These are phyloP conservation scores for Tolypocladium inflatum DNA, from an alignment of 2,329 filamentous ascomycete genomes.

Conservation along the genomic window DNA sequence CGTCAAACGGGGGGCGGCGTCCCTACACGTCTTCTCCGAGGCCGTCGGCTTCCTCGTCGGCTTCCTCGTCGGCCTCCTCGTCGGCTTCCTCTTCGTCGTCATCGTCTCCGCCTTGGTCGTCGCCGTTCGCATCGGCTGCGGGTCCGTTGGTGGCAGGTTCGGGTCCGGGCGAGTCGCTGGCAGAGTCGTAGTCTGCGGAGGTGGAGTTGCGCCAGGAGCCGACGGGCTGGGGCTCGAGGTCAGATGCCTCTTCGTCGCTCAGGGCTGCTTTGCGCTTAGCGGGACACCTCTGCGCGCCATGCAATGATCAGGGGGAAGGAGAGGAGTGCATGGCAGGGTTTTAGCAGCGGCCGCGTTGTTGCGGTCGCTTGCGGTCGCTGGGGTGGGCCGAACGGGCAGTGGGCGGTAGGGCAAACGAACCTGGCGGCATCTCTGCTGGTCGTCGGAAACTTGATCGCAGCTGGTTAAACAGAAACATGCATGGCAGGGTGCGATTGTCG, in stretches of 20 bases:
- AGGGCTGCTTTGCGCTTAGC: slow-evolving; percentile 20
- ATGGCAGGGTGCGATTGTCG: neutral
- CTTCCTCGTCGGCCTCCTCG: no score
- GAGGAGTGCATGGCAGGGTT: neutral
- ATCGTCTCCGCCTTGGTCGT: slow-evolving; percentile 18
- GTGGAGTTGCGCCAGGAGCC: slow-evolving; percentile 15
- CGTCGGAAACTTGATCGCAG: neutral
- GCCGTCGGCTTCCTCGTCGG: slow-evolving; percentile 25
- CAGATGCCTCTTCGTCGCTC: slow-evolving; percentile 26
- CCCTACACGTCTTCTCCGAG: slow-evolving; percentile 34
- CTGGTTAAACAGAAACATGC: slow-evolving; percentile 3
- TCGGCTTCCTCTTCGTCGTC: slow-evolving; percentile 26
- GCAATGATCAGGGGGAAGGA: neutral
- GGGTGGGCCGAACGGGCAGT: neutral
- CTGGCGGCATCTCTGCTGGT: slow-evolving; percentile 14
- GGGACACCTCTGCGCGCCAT: slow-evolving; percentile 5
- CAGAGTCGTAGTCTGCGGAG: slow-evolving; percentile 9
- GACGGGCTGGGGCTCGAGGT: slow-evolving; percentile 15
- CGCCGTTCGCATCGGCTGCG: slow-evolving; percentile 12
- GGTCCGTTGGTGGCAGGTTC: neutral
- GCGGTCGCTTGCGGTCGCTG: neutral
- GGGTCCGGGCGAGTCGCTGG: slow-evolving; percentile 1
- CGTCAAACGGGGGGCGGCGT: slow-evolving; percentile 13
- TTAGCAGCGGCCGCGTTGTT: neutral
- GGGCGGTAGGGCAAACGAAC: slow-evolving; percentile 7